A percentile compares a stretch with the other conserved stretches of the same genome.
Evolutionary conservation across 768 basidiomycete genomes (phyloP).

Genomic region (Phlebiopsis gigantea): DNA sequence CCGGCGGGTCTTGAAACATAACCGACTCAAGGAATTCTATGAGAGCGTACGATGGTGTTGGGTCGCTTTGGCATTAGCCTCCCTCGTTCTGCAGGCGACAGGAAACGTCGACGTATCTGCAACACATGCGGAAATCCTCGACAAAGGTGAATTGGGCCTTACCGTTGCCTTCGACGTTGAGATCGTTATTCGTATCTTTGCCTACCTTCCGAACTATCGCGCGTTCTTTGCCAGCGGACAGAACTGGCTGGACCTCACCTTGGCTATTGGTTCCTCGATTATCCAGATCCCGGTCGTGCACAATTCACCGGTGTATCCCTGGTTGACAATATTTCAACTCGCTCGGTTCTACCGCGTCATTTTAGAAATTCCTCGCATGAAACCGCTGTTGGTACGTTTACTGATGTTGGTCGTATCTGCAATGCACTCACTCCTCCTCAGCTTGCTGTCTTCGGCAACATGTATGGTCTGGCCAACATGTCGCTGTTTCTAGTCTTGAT

Average conservation of each 20-base stretch:
- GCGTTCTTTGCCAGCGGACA: slow-evolving; percentile 53
- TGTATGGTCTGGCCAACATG: slow-evolving; percentile 91
- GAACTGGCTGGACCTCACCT: slow-evolving; percentile 72
- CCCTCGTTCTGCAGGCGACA: slow-evolving; percentile 70
- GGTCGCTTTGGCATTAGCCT: slow-evolving; percentile 68
- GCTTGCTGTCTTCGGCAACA: slow-evolving; percentile 88
- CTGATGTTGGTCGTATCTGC: slow-evolving; percentile 1
- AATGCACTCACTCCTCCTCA: slow-evolving; percentile 26
- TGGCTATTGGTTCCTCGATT: slow-evolving; percentile 64
- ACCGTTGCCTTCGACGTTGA: slow-evolving; percentile 87
- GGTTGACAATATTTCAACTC: slow-evolving; percentile 88
- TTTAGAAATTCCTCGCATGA: slow-evolving; percentile 86
- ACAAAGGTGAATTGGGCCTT: slow-evolving; percentile 66
- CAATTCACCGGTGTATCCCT: slow-evolving; percentile 62
- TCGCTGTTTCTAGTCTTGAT: slow-evolving; percentile 82
- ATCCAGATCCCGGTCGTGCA: slow-evolving; percentile 83
- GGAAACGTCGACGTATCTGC: slow-evolving; percentile 45
- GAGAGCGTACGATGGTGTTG: slow-evolving; percentile 63
- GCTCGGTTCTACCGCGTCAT: slow-evolving; percentile 90
- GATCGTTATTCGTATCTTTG: slow-evolving; percentile 69
- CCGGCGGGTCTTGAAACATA: slow-evolving; percentile 37
- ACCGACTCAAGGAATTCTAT: slow-evolving; percentile 50
- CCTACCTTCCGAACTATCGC: slow-evolving; percentile 78
- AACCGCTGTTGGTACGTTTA: slow-evolving; percentile 66
- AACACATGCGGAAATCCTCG: slow-evolving; percentile 44